Evolutionary conservation across 2,329 filamentous ascomycete genomes (phyloP).

Genomic region (Raffaelea ambrosiae): DNA sequence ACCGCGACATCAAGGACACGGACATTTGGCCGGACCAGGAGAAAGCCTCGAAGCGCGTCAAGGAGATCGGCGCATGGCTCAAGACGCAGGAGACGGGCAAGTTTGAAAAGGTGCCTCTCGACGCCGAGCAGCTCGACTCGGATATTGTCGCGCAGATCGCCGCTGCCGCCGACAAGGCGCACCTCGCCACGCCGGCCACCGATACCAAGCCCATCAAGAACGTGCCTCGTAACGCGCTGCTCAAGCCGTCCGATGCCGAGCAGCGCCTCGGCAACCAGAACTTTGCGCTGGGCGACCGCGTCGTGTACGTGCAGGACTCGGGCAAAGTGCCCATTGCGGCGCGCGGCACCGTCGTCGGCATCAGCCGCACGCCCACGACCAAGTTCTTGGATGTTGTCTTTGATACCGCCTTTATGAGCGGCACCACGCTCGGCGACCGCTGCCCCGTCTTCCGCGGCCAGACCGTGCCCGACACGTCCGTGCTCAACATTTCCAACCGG

Average conservation of each 20-base stretch:
- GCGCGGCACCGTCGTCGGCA: slow-evolving; percentile 86
- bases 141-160: slow-evolving; percentile 79
- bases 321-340: slow-evolving; percentile 92
- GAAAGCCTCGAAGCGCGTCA: slow-evolving; percentile 69
- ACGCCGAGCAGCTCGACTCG: slow-evolving; percentile 93
- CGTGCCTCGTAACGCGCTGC: slow-evolving; percentile 76
- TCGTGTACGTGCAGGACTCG: slow-evolving; percentile 86
- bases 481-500: slow-evolving; percentile 76
- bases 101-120: slow-evolving; percentile 91
- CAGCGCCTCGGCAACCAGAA: slow-evolving; percentile 78
- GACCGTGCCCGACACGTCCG: slow-evolving; percentile 78
- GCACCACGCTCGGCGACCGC: slow-evolving; percentile 80
- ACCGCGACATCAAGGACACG: slow-evolving; percentile 73
- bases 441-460: slow-evolving; percentile 91
- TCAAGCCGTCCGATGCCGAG: slow-evolving; percentile 95
- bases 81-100: slow-evolving; percentile 86
- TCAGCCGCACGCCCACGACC: slow-evolving; percentile 77
- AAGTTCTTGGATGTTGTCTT: slow-evolving; percentile 87
- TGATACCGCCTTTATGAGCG: slow-evolving; percentile 93
- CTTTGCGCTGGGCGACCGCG: slow-evolving; percentile 79
- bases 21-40: slow-evolving; percentile 74
- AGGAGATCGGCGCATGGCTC: slow-evolving; percentile 89
- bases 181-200: slow-evolving; percentile 41
- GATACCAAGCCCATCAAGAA: slow-evolving; percentile 64
- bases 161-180: slow-evolving; percentile 54